Conservation (phyloP, 805 yeast species). For the Kluyveromyces nonfermentans region DNA sequence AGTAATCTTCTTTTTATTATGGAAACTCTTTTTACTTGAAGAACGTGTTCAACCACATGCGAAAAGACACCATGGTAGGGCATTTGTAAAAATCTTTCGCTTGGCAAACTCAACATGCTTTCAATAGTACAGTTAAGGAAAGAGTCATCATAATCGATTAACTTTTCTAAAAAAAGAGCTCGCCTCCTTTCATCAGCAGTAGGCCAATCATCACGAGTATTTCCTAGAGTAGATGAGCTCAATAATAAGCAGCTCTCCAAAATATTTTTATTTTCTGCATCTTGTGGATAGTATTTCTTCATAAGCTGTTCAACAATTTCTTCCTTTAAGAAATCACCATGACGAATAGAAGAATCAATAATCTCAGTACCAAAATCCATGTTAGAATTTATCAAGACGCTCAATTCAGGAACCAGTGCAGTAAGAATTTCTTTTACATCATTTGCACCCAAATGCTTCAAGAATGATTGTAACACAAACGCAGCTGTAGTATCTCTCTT, state of each 20-base stretch:
- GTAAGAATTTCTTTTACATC: conserved; percentile 58
- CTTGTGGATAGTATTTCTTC: conserved; percentile 36
- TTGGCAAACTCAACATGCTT: conserved; percentile 49
- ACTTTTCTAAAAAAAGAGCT: conserved; percentile 60
- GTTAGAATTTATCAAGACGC: conserved; percentile 52
- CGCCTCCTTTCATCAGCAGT: conserved; percentile 82
- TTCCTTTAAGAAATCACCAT: conserved; percentile 49
- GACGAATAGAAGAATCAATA: conserved; percentile 53
- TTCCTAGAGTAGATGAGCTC: conserved; percentile 65
- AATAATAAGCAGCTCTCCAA: conserved; percentile 61
- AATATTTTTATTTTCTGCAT: conserved; percentile 35
- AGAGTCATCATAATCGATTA: conserved; percentile 57
- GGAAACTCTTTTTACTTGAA: conserved; percentile 41
- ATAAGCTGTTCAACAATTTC: conserved; percentile 45
- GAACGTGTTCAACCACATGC: conserved; percentile 68
- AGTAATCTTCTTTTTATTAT: conserved; percentile 55
- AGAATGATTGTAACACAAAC: conserved; percentile 62
- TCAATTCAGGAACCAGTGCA: conserved; percentile 55
- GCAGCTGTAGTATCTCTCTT: conserved; percentile 79
- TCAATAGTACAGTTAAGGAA: conserved; percentile 52
- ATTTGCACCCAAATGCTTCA: conserved; percentile 52
- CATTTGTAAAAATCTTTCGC: conserved; percentile 59
- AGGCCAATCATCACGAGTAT: conserved; percentile 84
- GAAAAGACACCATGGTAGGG: conserved; percentile 86
- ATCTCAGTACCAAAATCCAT: conserved; percentile 60